These are phyloP conservation scores for Oxyria digyna DNA, from an alignment of 148 eudicot genomes.

Conservation along the genomic window DNA sequence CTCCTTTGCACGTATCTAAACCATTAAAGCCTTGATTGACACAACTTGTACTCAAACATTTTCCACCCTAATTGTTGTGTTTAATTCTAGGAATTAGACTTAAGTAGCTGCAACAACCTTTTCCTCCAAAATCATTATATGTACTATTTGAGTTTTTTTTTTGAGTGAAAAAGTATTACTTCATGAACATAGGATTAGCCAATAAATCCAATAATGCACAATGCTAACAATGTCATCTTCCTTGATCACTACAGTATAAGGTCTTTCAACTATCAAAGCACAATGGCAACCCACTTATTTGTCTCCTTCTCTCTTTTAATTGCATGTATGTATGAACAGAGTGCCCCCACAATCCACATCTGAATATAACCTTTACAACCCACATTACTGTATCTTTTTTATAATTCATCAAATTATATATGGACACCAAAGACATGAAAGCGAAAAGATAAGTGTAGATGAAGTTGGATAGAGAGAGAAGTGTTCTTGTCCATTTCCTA, in stretches of 20 bases:
- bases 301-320: conserved; percentile 7
- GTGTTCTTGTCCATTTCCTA: conserved; percentile 4
- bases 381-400: not conserved
- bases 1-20: too few relatives aligned
- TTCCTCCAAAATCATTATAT: too few relatives aligned
- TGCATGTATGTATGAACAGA: not conserved
- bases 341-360: conserved; percentile 1
- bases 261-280: conserved; percentile 1
- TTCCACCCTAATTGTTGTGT: too few relatives aligned
- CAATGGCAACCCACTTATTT: conserved; percentile 7
- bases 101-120: too few relatives aligned
- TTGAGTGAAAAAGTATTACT: not conserved
- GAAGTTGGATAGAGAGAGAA: not conserved
- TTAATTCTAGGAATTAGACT: too few relatives aligned
- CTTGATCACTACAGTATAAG: not conserved
- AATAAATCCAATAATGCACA: not conserved
- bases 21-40: too few relatives aligned
- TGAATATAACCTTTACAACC: not conserved
- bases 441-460: conserved; percentile 5
- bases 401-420: not conserved
- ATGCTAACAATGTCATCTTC: not conserved
- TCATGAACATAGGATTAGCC: not conserved
- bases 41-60: too few relatives aligned
- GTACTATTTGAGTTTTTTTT: not conserved
- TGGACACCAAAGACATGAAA: conserved; percentile 9